Evolutionary conservation across 495 filamentous ascomycete species (phyloP).

Genomic region (Mycothermus thermophilus): DNA sequence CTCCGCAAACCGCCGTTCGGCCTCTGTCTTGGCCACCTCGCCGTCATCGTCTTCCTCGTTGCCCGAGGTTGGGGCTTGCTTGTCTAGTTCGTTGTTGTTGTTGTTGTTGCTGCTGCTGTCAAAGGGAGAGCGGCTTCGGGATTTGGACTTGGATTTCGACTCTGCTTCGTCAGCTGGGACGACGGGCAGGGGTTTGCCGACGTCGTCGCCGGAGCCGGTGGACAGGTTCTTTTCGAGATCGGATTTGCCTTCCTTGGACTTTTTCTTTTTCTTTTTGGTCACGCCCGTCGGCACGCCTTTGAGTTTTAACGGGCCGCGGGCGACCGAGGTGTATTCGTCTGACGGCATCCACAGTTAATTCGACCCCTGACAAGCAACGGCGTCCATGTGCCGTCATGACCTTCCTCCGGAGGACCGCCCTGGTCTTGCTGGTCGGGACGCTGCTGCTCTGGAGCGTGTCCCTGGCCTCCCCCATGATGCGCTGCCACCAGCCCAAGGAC

Average conservation of each 20-base stretch:
- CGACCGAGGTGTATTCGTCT: slow-evolving; percentile 56
- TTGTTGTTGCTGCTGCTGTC: background rate
- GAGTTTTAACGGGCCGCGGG: slow-evolving; percentile 60
- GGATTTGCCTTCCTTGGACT: slow-evolving; percentile 21
- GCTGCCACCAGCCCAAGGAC: slow-evolving; percentile 10
- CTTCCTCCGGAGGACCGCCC: slow-evolving; percentile 9
- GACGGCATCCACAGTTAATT: slow-evolving; percentile 32
- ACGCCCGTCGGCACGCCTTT: slow-evolving; percentile 52
- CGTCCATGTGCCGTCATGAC: slow-evolving; percentile 10
- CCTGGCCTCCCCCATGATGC: slow-evolving; percentile 9
- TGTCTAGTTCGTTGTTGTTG: background rate
- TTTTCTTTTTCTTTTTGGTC: slow-evolving; percentile 50
- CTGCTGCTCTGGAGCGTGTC: slow-evolving; percentile 19
- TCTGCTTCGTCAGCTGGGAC: too few relatives aligned
- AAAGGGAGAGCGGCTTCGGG: background rate
- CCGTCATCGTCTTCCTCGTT: slow-evolving; percentile 13
- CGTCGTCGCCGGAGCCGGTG: slow-evolving; percentile 7
- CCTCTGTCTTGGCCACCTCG: slow-evolving; percentile 57
- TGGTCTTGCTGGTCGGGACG: slow-evolving; percentile 18
- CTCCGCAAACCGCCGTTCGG: slow-evolving; percentile 71
- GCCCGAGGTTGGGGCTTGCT: background rate
- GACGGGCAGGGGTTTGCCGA: too few relatives aligned
- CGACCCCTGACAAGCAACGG: slow-evolving; percentile 1
- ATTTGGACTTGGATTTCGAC: too few relatives aligned
- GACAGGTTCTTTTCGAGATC: slow-evolving; percentile 26